Evolutionary conservation across 176 grass and related monocot species (phyloP).

Genomic region (Tuctoria greenei): DNA sequence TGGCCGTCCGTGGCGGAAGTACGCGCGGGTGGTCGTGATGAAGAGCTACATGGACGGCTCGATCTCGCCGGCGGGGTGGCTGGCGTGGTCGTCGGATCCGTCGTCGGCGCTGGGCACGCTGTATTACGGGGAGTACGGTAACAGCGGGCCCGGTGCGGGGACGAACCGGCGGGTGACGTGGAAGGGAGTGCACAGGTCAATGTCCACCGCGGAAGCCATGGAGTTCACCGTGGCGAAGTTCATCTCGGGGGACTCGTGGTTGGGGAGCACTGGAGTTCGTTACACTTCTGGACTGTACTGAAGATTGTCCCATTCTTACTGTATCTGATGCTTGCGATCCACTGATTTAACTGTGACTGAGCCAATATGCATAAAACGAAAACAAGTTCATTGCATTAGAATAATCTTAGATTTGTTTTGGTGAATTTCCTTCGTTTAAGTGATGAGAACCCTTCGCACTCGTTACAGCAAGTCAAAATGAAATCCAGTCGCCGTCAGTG

Average conservation of each 20-base stretch:
- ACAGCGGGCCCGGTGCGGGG: slow-evolving; percentile 41
- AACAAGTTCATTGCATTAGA: no score
- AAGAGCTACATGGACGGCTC: slow-evolving; percentile 43
- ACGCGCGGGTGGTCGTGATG: slow-evolving; percentile 64
- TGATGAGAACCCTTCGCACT: no score
- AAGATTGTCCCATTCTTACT: background rate
- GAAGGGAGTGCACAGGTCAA: slow-evolving; percentile 41
- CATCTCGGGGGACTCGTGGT: slow-evolving; percentile 57
- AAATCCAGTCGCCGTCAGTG: no score
- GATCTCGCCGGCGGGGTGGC: slow-evolving; percentile 49
- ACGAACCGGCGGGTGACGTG: slow-evolving; percentile 48
- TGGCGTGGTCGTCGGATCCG: slow-evolving; percentile 48
- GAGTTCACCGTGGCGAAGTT: slow-evolving; percentile 61
- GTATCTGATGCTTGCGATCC: background rate
- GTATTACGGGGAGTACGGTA: slow-evolving; percentile 77
- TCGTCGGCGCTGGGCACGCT: slow-evolving; percentile 49
- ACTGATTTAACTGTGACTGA: no score
- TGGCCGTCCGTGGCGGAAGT: slow-evolving; percentile 64
- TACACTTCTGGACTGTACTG: slow-evolving; percentile 55
- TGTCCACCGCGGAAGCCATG: slow-evolving; percentile 46
- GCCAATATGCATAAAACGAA: no score
- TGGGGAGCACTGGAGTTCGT: slow-evolving; percentile 41
- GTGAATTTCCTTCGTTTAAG: no score
- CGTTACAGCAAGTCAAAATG: no score
- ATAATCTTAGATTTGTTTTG: no score